Evolutionary conservation across 345 rosid species (phyloP), one percentile per base, ranked within the genome.

Genomic region (Citrus reticulata): DNA sequence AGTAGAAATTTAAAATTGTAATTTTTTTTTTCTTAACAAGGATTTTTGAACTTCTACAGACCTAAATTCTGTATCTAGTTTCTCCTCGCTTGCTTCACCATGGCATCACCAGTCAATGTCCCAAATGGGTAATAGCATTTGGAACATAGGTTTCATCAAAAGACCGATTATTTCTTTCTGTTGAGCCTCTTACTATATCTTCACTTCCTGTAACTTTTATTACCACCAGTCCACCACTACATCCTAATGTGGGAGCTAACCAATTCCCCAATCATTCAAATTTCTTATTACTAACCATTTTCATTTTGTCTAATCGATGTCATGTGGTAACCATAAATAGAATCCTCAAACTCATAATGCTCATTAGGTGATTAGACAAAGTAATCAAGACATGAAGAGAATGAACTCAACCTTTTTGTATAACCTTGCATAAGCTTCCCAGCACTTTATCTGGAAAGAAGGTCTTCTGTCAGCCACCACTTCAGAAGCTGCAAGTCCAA

Each of bases 381-480:
- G 37, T 49, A 78, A 62, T 66, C 24, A 66, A 73, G 39, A 39
- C 13, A 35, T 32, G 82, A 64, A 72, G 60, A 5, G 34, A 62
- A 77, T 76, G 27, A 79, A 51, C 74, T 49, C 25, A 60, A 90
- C 95, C 93, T 90, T 91, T 81, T 90, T 91, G 86, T 75, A 90
- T 73, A 90, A 76, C 78, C 87, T 89, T 29, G 92, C 95, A 84
- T 90, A 91, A 27, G 89, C 89, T 78, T 91, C 95, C 95, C 95
- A 91, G 73, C 89, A 82, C 85, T 87, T 87, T 69, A 74, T 85
- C 80, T 86, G 91, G 77, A 81, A 87, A 80, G 92, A 87, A 78
- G 90, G 88, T 86, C 90, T 88, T 82, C 95, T 83, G 61, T 87
- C 90, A 79, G 93, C 92, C 24, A 91, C 93, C 27, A 90, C 92